These are phyloP conservation scores for Hymenoscyphus occultus DNA, from an alignment of 2,329 filamentous ascomycete genomes.

Conservation along the genomic window DNA sequence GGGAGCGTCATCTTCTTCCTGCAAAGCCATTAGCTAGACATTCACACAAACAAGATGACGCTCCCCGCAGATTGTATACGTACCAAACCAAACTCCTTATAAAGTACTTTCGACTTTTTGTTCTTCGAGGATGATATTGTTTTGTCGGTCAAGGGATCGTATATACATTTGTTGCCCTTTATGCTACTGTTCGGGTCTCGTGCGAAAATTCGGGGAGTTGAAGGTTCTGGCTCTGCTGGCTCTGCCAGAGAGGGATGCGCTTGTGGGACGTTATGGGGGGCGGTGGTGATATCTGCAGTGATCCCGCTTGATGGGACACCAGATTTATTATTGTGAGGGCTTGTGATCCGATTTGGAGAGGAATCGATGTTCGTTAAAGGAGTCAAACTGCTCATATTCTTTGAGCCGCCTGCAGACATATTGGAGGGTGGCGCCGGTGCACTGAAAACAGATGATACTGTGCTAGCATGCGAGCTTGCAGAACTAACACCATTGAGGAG, in stretches of 20 bases:
- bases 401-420: slow-evolving; percentile 29
- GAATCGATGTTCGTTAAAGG: slow-evolving; percentile 66
- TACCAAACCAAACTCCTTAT: slow-evolving; percentile 65
- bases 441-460: slow-evolving; percentile 70
- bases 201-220: slow-evolving; percentile 43
- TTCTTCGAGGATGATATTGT: slow-evolving; percentile 48
- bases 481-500: slow-evolving; percentile 69
- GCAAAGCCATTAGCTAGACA: slow-evolving; percentile 59
- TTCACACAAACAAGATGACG: slow-evolving; percentile 56
- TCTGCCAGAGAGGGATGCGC: slow-evolving; percentile 26
- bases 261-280: slow-evolving; percentile 33
- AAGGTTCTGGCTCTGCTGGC: slow-evolving; percentile 22
- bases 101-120: slow-evolving; percentile 57
- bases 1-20: slow-evolving; percentile 76
- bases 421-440: slow-evolving; percentile 29
- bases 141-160: slow-evolving; percentile 49
- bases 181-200: slow-evolving; percentile 54
- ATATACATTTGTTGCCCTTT: slow-evolving; percentile 57
- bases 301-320: slow-evolving; percentile 38
- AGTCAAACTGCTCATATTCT: slow-evolving; percentile 50
- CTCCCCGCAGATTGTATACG: slow-evolving; percentile 53
- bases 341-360: slow-evolving; percentile 57
- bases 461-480: slow-evolving; percentile 68
- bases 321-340: slow-evolving; percentile 44
- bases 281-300: slow-evolving; percentile 20